A percentile compares a stretch with the other conserved stretches of the same genome.
Conservation (phyloP, 257 asterid species). For the Solanum pimpinellifolium region DNA sequence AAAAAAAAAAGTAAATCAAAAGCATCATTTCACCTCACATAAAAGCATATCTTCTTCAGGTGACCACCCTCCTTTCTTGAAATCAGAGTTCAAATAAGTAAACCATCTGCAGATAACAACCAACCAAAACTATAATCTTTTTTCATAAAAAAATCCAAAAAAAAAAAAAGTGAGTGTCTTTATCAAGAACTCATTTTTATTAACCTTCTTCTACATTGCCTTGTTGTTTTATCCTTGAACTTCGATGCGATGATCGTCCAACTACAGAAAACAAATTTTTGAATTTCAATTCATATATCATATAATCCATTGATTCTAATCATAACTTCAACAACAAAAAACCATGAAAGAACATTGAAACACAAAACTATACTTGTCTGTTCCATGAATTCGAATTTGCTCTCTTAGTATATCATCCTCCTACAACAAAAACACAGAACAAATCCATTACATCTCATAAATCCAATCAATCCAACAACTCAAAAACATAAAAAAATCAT, state of each 20-base stretch:
- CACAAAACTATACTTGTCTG: constrained; percentile 48
- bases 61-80: constrained; percentile 99
- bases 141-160: neutral
- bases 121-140: neutral
- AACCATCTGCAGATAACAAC: constrained; percentile 60
- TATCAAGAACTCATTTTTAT: constrained; percentile 4
- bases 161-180: neutral
- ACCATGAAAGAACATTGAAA: neutral
- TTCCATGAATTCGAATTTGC: constrained; percentile 84
- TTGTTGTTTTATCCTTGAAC: constrained; percentile 88
- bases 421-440: constrained; percentile 22
- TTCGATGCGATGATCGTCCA: constrained; percentile 92
- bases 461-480: neutral
- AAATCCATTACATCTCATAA: neutral
- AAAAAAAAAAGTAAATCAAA: neutral
- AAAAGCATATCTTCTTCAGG: constrained; percentile 96
- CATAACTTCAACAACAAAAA: neutral
- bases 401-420: constrained; percentile 95
- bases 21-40: constrained; percentile 62
- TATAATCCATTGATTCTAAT: neutral
- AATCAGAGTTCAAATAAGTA: constrained; percentile 96
- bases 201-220: constrained; percentile 98
- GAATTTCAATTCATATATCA: constrained; percentile 11
- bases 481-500: neutral
- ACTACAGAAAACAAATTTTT: constrained; percentile 25